Evolutionary conservation across 495 filamentous ascomycete genomes (phyloP).

Genomic region (Neurospora sp.): DNA sequence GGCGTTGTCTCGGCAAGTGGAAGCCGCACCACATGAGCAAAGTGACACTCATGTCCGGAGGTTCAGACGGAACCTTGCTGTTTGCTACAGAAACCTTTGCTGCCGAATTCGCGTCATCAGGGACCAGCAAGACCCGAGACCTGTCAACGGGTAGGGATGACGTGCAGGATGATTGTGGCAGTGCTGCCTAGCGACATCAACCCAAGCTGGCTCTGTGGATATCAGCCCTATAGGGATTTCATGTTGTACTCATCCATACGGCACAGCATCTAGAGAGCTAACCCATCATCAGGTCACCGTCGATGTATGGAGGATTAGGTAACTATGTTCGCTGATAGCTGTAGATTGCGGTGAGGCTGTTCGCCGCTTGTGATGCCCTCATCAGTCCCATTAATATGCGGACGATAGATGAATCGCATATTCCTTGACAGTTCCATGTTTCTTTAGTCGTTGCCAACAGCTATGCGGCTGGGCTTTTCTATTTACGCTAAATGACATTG

Average conservation of each 20-base stretch:
- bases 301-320: background rate
- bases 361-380: background rate
- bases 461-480: too few relatives aligned
- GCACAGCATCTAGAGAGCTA: background rate
- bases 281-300: background rate
- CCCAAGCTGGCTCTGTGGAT: background rate
- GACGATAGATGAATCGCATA: background rate
- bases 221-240: background rate
- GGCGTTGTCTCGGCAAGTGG: background rate
- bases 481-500: background rate
- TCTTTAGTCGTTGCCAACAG: too few relatives aligned
- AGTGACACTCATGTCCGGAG: background rate
- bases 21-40: background rate
- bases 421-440: background rate
- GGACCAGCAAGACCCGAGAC: background rate
- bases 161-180: background rate
- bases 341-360: background rate
- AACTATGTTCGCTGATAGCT: background rate
- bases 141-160: background rate
- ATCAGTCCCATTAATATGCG: background rate
- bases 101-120: background rate
- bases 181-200: background rate
- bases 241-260: background rate
- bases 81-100: background rate
- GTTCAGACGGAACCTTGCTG: background rate